These are phyloP conservation scores for Starmerella geochares DNA, from an alignment of 805 yeast species.

Conservation along the genomic window DNA sequence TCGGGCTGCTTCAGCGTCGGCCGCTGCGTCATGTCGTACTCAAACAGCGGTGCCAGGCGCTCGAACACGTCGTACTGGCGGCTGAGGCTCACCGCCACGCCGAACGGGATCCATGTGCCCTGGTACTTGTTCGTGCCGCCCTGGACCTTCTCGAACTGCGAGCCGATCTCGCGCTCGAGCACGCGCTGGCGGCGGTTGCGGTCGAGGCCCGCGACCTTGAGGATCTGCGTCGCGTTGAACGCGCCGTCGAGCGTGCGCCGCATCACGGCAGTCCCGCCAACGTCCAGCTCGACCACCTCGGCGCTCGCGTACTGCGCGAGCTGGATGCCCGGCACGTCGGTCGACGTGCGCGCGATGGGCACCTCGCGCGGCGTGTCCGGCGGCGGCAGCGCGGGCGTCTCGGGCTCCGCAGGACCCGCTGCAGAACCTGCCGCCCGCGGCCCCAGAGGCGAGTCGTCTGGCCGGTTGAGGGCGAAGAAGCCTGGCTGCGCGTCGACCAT, in stretches of 20 bases:
- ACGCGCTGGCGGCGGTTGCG: constrained; percentile 53
- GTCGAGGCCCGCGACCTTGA: constrained; percentile 59
- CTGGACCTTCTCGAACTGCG: constrained; percentile 60
- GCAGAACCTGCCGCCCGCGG: not conserved
- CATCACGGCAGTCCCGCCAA: constrained; percentile 56
- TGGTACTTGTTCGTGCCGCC: constrained; percentile 69
- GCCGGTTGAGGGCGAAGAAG: constrained; percentile 3
- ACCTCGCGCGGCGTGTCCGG: constrained; percentile 18
- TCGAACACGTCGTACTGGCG: constrained; percentile 51
- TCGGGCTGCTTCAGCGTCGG: constrained; percentile 39
- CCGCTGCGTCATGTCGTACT: constrained; percentile 35
- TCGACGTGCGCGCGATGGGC: constrained; percentile 15
- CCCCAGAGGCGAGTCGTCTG: constrained; percentile 2
- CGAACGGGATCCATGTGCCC: constrained; percentile 60
- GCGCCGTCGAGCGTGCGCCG: constrained; percentile 52
- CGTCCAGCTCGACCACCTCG: constrained; percentile 51
- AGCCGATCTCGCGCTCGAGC: constrained; percentile 54
- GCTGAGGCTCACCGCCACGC: constrained; percentile 48
- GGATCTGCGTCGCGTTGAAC: constrained; percentile 63
- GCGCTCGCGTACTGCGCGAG: constrained; percentile 55
- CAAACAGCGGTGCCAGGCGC: constrained; percentile 41
- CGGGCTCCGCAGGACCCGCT: not conserved
- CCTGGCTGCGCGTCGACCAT: constrained; percentile 11
- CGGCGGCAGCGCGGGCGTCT: not conserved
- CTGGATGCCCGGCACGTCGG: constrained; percentile 32